Conservation (phyloP, 768 basidiomycete species). For the Porphyrellus cyaneotinctus region DNA sequence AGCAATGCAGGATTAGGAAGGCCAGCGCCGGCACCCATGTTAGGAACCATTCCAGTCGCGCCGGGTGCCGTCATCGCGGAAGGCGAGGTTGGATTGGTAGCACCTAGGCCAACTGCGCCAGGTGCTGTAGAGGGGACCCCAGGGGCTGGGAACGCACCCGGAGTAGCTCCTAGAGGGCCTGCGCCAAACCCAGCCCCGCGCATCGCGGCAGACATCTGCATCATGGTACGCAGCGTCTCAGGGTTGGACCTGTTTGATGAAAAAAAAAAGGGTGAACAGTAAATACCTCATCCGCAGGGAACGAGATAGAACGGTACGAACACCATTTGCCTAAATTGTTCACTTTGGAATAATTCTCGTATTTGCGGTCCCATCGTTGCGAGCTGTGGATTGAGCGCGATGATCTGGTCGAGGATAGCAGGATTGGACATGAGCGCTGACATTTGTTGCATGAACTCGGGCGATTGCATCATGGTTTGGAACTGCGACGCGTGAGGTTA, state of each 20-base stretch:
- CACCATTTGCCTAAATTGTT: slow-evolving; percentile 73
- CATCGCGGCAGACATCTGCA: slow-evolving; percentile 58
- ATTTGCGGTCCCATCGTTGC: slow-evolving; percentile 75
- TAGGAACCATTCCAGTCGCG: slow-evolving; percentile 23
- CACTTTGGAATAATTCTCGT: slow-evolving; percentile 72
- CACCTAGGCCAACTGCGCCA: background rate
- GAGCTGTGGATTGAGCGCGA: slow-evolving; percentile 77
- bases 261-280: background rate
- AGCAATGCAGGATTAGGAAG: slow-evolving; percentile 43
- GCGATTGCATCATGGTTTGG: slow-evolving; percentile 80
- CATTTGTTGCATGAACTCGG: slow-evolving; percentile 87
- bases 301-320: slow-evolving; percentile 31
- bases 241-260: slow-evolving; percentile 63
- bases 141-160: slow-evolving; percentile 53
- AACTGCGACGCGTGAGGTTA: slow-evolving; percentile 41
- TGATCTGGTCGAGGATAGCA: slow-evolving; percentile 81
- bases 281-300: background rate
- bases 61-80: slow-evolving; percentile 17
- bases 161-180: slow-evolving; percentile 18
- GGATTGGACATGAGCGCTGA: slow-evolving; percentile 82
- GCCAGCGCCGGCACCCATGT: slow-evolving; percentile 7
- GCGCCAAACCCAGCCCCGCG: slow-evolving; percentile 36
- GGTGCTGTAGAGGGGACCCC: slow-evolving; percentile 42
- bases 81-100: slow-evolving; percentile 24
- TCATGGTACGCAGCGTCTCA: slow-evolving; percentile 66